Base-by-base conservation (phyloP, 2,329 filamentous ascomycete species). In the Cladorrhinum sp. region DNA sequence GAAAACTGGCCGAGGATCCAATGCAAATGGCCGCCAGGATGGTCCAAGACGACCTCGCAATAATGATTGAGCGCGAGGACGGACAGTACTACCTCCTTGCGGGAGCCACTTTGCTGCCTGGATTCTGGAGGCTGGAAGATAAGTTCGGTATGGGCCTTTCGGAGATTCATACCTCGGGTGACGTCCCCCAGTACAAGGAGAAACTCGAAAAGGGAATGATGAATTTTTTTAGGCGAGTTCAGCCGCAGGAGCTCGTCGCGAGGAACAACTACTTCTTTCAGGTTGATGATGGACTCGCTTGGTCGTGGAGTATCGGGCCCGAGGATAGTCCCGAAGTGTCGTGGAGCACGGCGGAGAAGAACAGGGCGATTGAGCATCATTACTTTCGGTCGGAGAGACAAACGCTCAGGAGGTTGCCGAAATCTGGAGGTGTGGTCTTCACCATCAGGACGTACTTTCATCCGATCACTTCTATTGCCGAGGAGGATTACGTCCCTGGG, bases 261-360 rank as follows among this genome's bases (percentile, higher is more conserved):
- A 80, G 91, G 61, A 91, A 93, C 71, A 93, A 95, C 71, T 96
- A 95, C 75, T 96, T 96, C 77, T 83, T 96, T 64, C 91, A 96
- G 75, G 90, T 95, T 1, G 91, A 96, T 69, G 90, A 92, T 59
- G 75, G 81, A 4, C 78, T 96, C 1, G 79, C 88, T 0, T 96
- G 91, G 91, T 90, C 87, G 61, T 76, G 80, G 68, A 90, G 85
- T 67, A 93, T 96, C 66, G 91, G 91, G 0, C 67, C 76, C 16
- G 92, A 96, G 73, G 90, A 96, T 70, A 74, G 76, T 1, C 75
- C 77, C 0, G 78, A 78, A 0, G 83, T 87, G 1, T 87, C 86
- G 48, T 96, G 91, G 91, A 84, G 82, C 69, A 90, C 88, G 3
- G 90, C 90, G 1, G 83, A 90, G 73, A 91, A 91, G 75, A 81